These are phyloP conservation scores for Xylaria grammica DNA, from an alignment of 495 filamentous ascomycete species.

Conservation along the genomic window DNA sequence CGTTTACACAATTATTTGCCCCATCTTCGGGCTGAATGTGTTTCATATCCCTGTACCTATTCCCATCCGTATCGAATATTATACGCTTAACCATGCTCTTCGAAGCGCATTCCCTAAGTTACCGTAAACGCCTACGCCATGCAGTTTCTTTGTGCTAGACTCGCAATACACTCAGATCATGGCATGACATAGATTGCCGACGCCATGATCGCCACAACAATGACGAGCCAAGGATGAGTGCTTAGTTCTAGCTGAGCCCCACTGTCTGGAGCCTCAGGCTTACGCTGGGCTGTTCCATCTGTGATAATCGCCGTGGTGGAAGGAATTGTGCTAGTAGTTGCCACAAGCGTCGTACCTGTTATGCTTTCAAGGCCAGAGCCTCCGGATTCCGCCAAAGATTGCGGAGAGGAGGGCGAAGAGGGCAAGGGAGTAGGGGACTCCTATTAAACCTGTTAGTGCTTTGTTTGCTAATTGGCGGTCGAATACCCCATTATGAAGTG, in stretches of 20 bases:
- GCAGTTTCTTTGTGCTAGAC: not conserved
- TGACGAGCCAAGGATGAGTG: slow-evolving; percentile 10
- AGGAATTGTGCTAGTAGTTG: not conserved
- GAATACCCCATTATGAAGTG: not conserved
- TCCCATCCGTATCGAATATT: slow-evolving; percentile 6
- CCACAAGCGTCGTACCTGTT: slow-evolving; percentile 1
- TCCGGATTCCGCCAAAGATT: slow-evolving; percentile 25
- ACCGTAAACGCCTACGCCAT: slow-evolving; percentile 11
- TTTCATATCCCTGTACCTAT: not conserved
- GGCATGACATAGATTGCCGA: slow-evolving; percentile 4
- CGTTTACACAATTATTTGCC: not conserved
- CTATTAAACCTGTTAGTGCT: slow-evolving; percentile 21
- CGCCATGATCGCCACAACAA: not conserved
- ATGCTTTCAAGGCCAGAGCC: slow-evolving; percentile 32
- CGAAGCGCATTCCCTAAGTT: not conserved
- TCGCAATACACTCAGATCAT: slow-evolving; percentile 14
- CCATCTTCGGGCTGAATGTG: not conserved
- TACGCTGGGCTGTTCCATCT: not conserved
- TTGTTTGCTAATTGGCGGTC: slow-evolving; percentile 14
- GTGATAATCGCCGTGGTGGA: not conserved
- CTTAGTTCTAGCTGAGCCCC: not conserved
- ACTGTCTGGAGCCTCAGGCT: slow-evolving; percentile 22
- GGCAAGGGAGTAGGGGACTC: slow-evolving; percentile 21
- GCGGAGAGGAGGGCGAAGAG: slow-evolving; percentile 27
- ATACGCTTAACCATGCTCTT: not conserved